Conservation (phyloP, 1,284 basidiomycete genomes). For the Heterobasidion occidentale region DNA sequence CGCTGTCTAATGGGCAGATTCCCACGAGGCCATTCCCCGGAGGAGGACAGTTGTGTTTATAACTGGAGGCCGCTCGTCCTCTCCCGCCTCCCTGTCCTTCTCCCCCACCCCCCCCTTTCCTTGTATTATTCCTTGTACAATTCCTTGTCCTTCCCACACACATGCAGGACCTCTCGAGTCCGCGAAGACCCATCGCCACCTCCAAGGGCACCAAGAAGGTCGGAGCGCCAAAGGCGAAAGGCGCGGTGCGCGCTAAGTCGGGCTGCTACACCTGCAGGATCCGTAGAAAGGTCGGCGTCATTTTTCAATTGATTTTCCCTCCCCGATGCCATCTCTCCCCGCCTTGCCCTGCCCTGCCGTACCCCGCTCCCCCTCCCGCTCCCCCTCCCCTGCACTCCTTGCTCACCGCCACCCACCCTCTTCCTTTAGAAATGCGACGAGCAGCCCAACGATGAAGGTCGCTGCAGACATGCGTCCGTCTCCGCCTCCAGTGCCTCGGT, state of each 20-base stretch:
- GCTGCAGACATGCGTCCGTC: conserved; percentile 71
- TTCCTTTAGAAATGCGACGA: conserved; percentile 73
- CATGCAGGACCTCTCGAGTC: conserved; percentile 27
- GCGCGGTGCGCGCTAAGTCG: conserved; percentile 72
- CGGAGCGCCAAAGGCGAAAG: conserved; percentile 65
- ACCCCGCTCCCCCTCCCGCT: not conserved
- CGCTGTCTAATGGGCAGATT: not conserved
- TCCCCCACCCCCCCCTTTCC: conserved; percentile 6
- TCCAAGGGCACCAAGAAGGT: conserved; percentile 32
- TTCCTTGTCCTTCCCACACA: conserved; percentile 3
- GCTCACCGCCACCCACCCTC: conserved; percentile 6
- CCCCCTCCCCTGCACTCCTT: conserved; percentile 12
- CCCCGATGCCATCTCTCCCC: conserved; percentile 8
- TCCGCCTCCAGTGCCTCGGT: conserved; percentile 78
- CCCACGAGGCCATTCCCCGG: conserved; percentile 2
- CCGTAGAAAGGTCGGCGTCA: conserved; percentile 57
- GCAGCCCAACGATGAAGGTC: conserved; percentile 46
- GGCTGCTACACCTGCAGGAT: conserved; percentile 83
- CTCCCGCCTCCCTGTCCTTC: conserved; percentile 7
- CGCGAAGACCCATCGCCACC: conserved; percentile 21
- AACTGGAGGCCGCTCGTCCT: conserved; percentile 4
- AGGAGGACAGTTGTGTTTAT: conserved; percentile 6
- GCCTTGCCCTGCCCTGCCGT: not conserved
- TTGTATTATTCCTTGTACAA: conserved; percentile 1
- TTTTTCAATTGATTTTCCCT: conserved; percentile 12